These are phyloP conservation scores for Phytophthora nicotianae DNA, from an alignment of 352 stramenopile genomes.

Conservation along the genomic window DNA sequence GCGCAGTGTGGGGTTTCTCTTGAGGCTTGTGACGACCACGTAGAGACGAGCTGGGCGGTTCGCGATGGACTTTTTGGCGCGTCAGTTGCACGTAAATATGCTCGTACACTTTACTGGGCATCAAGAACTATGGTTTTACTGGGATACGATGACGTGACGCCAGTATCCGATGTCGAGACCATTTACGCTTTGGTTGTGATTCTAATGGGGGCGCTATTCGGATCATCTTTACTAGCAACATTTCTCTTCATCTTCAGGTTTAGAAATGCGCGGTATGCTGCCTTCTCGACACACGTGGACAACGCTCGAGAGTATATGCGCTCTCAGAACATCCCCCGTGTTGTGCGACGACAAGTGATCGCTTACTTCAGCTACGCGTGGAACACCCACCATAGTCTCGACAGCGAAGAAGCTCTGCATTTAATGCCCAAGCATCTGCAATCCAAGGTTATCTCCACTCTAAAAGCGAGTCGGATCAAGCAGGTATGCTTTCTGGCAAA, in stretches of 20 bases:
- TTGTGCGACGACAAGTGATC: constrained; percentile 54
- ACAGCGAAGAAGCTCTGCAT: constrained; percentile 61
- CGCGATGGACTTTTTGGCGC: constrained; percentile 55
- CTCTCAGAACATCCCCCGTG: constrained; percentile 58
- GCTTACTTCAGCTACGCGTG: constrained; percentile 73
- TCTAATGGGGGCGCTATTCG: constrained; percentile 53
- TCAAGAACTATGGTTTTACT: constrained; percentile 60
- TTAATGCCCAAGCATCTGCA: constrained; percentile 64
- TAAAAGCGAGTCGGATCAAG: constrained; percentile 62
- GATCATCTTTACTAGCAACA: constrained; percentile 60
- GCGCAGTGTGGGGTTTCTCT: constrained; percentile 57
- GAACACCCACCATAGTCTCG: constrained; percentile 61
- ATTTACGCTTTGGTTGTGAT: constrained; percentile 54
- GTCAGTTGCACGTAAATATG: constrained; percentile 53
- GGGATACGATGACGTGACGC: constrained; percentile 71
- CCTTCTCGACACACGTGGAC: constrained; percentile 66
- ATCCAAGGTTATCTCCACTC: constrained; percentile 56
- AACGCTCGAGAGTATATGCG: constrained; percentile 79
- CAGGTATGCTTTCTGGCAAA: constrained; percentile 77
- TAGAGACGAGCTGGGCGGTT: constrained; percentile 68
- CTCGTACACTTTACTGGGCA: constrained; percentile 62
- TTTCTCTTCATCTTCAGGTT: constrained; percentile 79
- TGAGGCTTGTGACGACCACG: constrained; percentile 44
- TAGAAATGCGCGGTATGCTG: constrained; percentile 52
- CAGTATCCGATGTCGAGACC: constrained; percentile 57